These are phyloP conservation scores for Macaranga tanarius DNA, from an alignment of 441 rosid genomes.

Conservation along the genomic window DNA sequence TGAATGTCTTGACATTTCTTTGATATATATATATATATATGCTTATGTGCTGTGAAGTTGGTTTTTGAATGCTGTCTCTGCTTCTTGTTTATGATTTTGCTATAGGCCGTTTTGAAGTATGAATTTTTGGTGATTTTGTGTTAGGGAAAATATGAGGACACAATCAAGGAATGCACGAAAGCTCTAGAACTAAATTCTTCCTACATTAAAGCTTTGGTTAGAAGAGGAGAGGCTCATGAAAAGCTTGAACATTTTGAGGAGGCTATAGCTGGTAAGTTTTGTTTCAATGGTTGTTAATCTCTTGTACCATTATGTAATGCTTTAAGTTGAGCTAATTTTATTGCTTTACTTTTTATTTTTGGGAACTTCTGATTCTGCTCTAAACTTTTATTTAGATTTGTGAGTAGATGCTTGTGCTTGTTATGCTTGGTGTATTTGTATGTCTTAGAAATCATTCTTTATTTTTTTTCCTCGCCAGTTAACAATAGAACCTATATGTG, in stretches of 20 bases:
- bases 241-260: slow-evolving; percentile 88
- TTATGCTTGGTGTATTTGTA: neutral
- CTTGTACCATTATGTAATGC: neutral
- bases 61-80: neutral
- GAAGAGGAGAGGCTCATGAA: slow-evolving; percentile 88
- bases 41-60: neutral
- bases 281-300: neutral
- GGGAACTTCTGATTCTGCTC: neutral
- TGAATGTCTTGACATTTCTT: no score
- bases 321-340: neutral
- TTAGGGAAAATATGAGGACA: slow-evolving; percentile 76
- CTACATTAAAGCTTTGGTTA: slow-evolving; percentile 71
- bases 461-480: neutral
- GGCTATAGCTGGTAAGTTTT: slow-evolving; percentile 67
- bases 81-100: neutral
- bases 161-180: slow-evolving; percentile 79
- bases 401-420: no score
- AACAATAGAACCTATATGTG: neutral
- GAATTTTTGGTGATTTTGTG: neutral
- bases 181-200: slow-evolving; percentile 76
- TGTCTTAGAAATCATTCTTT: no score
- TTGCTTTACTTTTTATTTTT: neutral
- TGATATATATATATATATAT: no score
- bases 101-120: neutral
- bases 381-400: neutral